Evolutionary conservation across 164 flowering plant species (phyloP).

Genomic region (Hamamelis virginiana): DNA sequence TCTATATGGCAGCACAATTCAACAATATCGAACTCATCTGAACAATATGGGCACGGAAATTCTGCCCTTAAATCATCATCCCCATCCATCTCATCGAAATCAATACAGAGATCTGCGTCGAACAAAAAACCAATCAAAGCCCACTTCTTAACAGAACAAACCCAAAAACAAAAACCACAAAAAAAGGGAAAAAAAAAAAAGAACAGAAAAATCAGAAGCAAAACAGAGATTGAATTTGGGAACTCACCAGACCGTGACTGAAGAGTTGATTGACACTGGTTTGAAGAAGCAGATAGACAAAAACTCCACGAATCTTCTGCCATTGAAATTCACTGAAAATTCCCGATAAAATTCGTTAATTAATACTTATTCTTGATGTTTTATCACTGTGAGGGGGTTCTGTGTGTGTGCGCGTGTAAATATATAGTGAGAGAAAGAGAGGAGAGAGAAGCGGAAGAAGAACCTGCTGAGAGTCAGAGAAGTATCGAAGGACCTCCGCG

Average conservation of each 20-base stretch:
- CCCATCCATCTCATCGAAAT: slow-evolving; percentile 34
- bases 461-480: background rate
- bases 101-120: slow-evolving; percentile 29
- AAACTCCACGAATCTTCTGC: slow-evolving; percentile 27
- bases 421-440: background rate
- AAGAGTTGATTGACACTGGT: slow-evolving; percentile 15
- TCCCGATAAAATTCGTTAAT: too few species aligned
- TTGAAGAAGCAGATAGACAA: slow-evolving; percentile 17
- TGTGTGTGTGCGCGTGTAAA: background rate
- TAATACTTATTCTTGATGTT: too few species aligned
- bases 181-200: too few species aligned
- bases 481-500: slow-evolving; percentile 1
- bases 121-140: slow-evolving; percentile 1
- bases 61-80: slow-evolving; percentile 34
- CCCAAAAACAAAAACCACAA: background rate
- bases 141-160: background rate
- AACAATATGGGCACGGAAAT: slow-evolving; percentile 52
- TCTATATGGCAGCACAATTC: slow-evolving; percentile 55
- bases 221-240: background rate
- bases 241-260: slow-evolving; percentile 29
- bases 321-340: slow-evolving; percentile 15
- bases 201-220: background rate
- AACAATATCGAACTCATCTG: slow-evolving; percentile 49
- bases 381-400: too few species aligned
- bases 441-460: background rate